A percentile compares a stretch with the other conserved stretches of the same genome.
Conservation (phyloP, 1,284 basidiomycete species). For the Ceratobasidium sp. region DNA sequence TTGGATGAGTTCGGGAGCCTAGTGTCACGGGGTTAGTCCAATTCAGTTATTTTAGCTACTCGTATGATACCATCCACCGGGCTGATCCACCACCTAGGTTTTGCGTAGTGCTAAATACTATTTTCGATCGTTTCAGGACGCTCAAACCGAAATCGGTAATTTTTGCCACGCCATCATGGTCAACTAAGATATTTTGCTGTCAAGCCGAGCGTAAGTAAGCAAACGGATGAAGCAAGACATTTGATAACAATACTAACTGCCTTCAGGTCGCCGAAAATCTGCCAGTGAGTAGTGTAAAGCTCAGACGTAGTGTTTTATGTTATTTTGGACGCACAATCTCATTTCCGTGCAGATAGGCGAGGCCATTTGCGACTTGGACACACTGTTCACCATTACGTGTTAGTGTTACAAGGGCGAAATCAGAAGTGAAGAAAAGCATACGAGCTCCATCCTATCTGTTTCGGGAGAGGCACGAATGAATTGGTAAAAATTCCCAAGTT, state of each 20-base stretch:
- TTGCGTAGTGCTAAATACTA: not conserved
- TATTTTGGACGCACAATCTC: not conserved
- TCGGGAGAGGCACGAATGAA: not conserved
- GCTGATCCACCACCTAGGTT: not conserved
- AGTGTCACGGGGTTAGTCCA: too few relatives aligned
- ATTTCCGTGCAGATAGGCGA: not conserved
- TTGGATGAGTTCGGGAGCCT: not conserved
- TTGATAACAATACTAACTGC: not conserved
- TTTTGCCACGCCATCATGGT: not conserved
- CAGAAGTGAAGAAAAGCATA: not conserved
- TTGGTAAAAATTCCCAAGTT: not conserved
- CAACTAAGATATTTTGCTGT: not conserved
- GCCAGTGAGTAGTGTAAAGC: not conserved
- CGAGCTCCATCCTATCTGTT: not conserved
- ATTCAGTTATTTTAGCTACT: too few relatives aligned
- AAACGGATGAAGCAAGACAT: too few relatives aligned
- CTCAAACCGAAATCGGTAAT: not conserved
- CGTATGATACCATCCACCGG: not conserved
- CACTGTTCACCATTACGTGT: too few relatives aligned
- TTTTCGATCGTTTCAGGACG: not conserved
- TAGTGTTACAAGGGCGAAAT: not conserved
- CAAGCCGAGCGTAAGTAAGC: too few relatives aligned
- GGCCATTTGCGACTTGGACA: not conserved
- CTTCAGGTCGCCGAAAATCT: slow-evolving; percentile 1
- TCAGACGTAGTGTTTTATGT: not conserved